These are phyloP conservation scores for Persicaria tinctoria DNA, from an alignment of 148 eudicot genomes.

Conservation along the genomic window DNA sequence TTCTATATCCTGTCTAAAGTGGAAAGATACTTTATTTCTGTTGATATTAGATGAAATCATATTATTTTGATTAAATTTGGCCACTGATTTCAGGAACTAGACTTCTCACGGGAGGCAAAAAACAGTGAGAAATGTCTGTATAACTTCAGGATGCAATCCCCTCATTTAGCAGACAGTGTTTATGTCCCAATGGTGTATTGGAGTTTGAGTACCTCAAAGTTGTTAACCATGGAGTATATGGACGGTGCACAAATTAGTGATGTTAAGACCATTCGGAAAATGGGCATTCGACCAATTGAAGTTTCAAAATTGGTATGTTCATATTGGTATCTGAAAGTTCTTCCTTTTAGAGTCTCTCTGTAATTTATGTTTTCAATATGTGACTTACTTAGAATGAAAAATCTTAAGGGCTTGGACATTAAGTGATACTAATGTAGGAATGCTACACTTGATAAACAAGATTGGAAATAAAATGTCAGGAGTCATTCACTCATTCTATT, in stretches of 20 bases:
- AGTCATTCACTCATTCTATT: too few species aligned
- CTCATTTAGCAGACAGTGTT: constrained; percentile 75
- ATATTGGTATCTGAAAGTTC: not conserved
- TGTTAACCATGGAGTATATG: constrained; percentile 89
- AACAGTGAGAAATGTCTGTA: constrained; percentile 82
- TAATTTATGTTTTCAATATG: not conserved
- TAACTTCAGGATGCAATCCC: constrained; percentile 81
- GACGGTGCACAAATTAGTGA: constrained; percentile 80
- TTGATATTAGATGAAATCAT: not conserved
- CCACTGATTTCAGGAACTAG: constrained; percentile 63
- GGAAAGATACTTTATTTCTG: not conserved
- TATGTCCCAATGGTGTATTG: constrained; percentile 78
- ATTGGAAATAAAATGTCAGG: not conserved
- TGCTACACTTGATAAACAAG: not conserved
- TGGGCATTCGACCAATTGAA: constrained; percentile 67
- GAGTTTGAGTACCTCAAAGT: constrained; percentile 77
- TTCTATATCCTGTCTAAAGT: not conserved
- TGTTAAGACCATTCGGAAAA: constrained; percentile 49
- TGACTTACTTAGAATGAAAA: not conserved
- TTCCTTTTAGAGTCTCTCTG: not conserved
- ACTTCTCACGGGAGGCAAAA: constrained; percentile 85
- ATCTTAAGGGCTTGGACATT: not conserved
- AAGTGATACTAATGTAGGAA: not conserved
- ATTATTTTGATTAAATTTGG: not conserved
- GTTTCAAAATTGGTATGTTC: constrained; percentile 70